Evolutionary conservation across 1,139 yeast genomes (phyloP).

Genomic region (Starmera stellimalicola): DNA sequence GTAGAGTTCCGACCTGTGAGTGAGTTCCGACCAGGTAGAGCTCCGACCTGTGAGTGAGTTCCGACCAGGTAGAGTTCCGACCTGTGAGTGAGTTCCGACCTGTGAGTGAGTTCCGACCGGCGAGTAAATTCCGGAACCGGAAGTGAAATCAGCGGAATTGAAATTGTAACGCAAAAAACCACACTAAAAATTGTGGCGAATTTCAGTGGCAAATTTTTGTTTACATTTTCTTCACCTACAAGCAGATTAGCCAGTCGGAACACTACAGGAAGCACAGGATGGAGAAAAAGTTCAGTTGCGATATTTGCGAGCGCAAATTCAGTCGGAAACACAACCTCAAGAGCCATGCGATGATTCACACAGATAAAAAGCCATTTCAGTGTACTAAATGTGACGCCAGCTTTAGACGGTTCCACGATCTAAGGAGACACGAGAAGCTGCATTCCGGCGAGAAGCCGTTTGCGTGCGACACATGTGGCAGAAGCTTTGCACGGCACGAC

Average conservation of each 20-base stretch:
- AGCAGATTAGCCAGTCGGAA: neutral
- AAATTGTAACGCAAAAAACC: no score
- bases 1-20: no score
- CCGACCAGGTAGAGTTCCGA: no score
- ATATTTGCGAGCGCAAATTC: conserved; percentile 5
- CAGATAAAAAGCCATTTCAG: conserved; percentile 54
- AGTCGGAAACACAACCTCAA: conserved; percentile 62
- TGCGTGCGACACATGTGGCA: conserved; percentile 50
- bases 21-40: no score
- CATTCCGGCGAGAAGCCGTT: conserved; percentile 75
- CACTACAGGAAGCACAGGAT: neutral
- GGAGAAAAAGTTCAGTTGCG: neutral
- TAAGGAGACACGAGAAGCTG: conserved; percentile 63
- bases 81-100: no score
- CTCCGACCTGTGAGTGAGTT: no score
- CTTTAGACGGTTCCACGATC: conserved; percentile 68
- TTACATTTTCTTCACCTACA: no score
- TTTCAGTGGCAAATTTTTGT: no score
- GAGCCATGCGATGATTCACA: conserved; percentile 63
- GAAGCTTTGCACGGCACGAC: conserved; percentile 69
- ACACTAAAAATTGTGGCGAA: no score
- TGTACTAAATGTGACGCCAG: conserved; percentile 56
- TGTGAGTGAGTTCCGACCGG: no score
- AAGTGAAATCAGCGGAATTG: no score
- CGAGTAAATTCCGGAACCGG: no score